phyloP scores from a whole-genome alignment of 2,329 filamentous ascomycete genomes.

The Talaromyces marneffei region DNA sequence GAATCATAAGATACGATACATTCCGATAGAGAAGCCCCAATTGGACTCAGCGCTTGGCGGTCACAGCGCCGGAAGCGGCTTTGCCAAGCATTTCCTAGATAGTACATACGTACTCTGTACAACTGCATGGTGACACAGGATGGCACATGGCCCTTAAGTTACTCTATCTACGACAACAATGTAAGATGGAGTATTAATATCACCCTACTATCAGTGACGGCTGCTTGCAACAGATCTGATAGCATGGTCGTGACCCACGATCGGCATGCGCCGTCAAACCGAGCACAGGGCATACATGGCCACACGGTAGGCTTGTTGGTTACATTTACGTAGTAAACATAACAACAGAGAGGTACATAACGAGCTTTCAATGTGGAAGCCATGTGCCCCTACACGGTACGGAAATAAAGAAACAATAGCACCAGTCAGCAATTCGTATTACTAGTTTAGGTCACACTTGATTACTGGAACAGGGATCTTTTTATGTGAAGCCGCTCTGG shows the following conservation, averaged over 20 bases:
- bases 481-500: not conserved
- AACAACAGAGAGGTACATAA: not conserved
- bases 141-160: not conserved
- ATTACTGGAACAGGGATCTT: not conserved
- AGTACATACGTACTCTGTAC: not conserved
- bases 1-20: not conserved
- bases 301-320: not conserved
- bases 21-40: not conserved
- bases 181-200: not conserved
- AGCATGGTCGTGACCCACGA: not conserved
- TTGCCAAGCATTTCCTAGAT: not conserved
- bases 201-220: not conserved
- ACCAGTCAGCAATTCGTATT: not conserved
- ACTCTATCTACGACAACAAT: not conserved
- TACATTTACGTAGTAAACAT: not conserved
- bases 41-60: not conserved
- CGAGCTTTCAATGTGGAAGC: not conserved
- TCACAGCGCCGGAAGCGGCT: constrained; percentile 2
- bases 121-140: not conserved
- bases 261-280: not conserved
- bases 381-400: not conserved
- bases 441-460: not conserved
- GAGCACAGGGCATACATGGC: not conserved
- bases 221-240: not conserved
- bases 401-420: not conserved